Evolutionary conservation across 1,284 basidiomycete species (phyloP).

Genomic region (Rhodofomes roseus): DNA sequence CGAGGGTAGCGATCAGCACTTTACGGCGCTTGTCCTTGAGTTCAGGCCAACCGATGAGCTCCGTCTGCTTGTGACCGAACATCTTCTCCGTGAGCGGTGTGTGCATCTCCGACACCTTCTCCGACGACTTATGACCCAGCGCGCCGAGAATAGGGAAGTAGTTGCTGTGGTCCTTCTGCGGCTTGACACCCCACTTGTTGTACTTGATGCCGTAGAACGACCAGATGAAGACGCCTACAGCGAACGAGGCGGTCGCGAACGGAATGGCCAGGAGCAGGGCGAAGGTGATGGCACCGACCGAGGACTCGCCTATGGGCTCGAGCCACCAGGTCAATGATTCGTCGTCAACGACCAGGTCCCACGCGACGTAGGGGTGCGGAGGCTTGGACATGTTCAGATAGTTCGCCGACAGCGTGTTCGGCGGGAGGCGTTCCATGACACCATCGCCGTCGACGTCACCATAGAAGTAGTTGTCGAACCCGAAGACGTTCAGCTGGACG

Average conservation of each 20-base stretch:
- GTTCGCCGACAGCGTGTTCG: conserved; percentile 81
- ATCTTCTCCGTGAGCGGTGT: conserved; percentile 60
- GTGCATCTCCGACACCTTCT: conserved; percentile 53
- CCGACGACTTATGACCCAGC: conserved; percentile 60
- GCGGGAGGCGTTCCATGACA: conserved; percentile 83
- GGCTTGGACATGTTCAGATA: conserved; percentile 88
- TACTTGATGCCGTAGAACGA: conserved; percentile 93
- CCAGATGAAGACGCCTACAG: conserved; percentile 88
- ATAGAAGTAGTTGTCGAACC: conserved; percentile 86
- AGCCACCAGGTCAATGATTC: conserved; percentile 72
- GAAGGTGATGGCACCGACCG: conserved; percentile 81
- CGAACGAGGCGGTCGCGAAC: conserved; percentile 77
- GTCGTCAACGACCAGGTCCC: conserved; percentile 81
- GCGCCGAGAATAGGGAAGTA: conserved; percentile 76
- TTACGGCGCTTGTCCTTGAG: conserved; percentile 85
- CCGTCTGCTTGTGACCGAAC: conserved; percentile 53
- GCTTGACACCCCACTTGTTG: conserved; percentile 86
- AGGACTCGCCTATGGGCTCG: conserved; percentile 76
- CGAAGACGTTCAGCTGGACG: conserved; percentile 85
- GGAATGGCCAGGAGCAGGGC: conserved; percentile 79
- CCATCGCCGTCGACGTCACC: conserved; percentile 87
- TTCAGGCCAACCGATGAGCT: conserved; percentile 91
- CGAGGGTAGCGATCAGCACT: conserved; percentile 86
- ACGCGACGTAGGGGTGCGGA: conserved; percentile 76
- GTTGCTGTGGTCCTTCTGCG: conserved; percentile 57